Conservation (phyloP, 371 early-diverging fungal genomes). For the Mortierella sp. region DNA sequence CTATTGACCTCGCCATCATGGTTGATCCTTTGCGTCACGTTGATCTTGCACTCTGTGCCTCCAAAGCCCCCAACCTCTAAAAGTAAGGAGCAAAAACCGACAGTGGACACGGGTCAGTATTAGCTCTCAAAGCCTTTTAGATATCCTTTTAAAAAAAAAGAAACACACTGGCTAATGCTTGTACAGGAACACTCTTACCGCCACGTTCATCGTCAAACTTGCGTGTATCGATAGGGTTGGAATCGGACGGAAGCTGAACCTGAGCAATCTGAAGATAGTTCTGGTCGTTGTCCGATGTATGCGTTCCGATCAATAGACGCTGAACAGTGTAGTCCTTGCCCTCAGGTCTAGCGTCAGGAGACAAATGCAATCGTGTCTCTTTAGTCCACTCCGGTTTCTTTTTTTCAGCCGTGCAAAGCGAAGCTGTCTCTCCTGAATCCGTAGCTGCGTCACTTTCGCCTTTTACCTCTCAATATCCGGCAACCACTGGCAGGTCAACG, state of each 20-base stretch:
- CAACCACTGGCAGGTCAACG: slow-evolving; percentile 98
- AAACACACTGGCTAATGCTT: too few relatives aligned
- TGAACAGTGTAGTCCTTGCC: slow-evolving; percentile 93
- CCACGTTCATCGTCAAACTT: slow-evolving; percentile 80
- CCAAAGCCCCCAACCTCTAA: slow-evolving; percentile 85
- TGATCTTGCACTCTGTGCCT: slow-evolving; percentile 82
- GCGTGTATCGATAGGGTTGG: slow-evolving; percentile 70
- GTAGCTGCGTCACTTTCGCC: too few relatives aligned
- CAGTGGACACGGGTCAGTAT: too few relatives aligned
- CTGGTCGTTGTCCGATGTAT: slow-evolving; percentile 94
- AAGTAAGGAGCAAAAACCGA: background rate
- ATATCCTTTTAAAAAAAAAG: too few relatives aligned
- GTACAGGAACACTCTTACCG: slow-evolving; percentile 56
- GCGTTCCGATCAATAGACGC: slow-evolving; percentile 92
- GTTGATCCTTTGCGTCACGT: slow-evolving; percentile 86
- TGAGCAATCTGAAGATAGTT: slow-evolving; percentile 94
- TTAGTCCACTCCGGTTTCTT: background rate
- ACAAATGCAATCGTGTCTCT: background rate
- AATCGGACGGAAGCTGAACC: slow-evolving; percentile 86
- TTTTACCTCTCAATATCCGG: slow-evolving; percentile 88
- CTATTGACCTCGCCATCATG: slow-evolving; percentile 97
- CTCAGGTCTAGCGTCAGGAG: slow-evolving; percentile 70
- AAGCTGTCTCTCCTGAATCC: too few relatives aligned
- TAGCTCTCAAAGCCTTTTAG: too few relatives aligned
- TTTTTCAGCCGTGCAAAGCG: too few relatives aligned